These are phyloP conservation scores for Vicia villosa DNA, from an alignment of 306 rosid genomes.

Conservation along the genomic window DNA sequence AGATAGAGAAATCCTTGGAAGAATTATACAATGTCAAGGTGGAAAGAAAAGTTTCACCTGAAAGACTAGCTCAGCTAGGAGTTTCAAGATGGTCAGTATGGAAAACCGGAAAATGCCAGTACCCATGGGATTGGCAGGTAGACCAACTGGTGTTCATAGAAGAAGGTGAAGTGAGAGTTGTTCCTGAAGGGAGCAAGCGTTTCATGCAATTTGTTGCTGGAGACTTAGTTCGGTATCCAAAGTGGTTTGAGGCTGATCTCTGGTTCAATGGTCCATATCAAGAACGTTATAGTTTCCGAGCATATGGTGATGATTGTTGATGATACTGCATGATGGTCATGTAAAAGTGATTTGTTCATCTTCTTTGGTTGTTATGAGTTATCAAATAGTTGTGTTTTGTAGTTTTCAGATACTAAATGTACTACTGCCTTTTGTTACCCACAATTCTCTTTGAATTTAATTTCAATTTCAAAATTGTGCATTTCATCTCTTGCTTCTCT, in stretches of 20 bases:
- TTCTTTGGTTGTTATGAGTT: slow-evolving; percentile 1
- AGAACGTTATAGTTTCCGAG: slow-evolving; percentile 83
- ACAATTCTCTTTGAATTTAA: not conserved
- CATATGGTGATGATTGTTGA: slow-evolving; percentile 71
- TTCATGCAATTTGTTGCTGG: slow-evolving; percentile 85
- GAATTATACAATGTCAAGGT: slow-evolving; percentile 79
- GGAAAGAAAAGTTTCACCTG: slow-evolving; percentile 62
- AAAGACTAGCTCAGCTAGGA: slow-evolving; percentile 66
- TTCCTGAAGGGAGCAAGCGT: slow-evolving; percentile 80
- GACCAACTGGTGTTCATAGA: slow-evolving; percentile 89
- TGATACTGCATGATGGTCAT: not conserved
- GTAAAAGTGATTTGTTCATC: not conserved
- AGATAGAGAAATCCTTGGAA: slow-evolving; percentile 71
- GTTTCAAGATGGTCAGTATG: slow-evolving; percentile 85
- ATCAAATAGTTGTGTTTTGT: not conserved
- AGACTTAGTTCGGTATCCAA: slow-evolving; percentile 82
- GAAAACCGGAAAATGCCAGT: slow-evolving; percentile 78
- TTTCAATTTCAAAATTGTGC: not conserved
- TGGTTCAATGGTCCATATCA: slow-evolving; percentile 85
- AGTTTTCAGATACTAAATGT: slow-evolving; percentile 2
- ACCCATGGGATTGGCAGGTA: slow-evolving; percentile 98
- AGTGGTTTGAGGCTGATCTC: slow-evolving; percentile 94
- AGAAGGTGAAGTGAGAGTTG: slow-evolving; percentile 94
- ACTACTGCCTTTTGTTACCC: not conserved
- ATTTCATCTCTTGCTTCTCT: slow-evolving; percentile 12